phyloP scores from a whole-genome alignment of 225 moss, liverwort and hornwort species.

The Thuidium tamariscinum region DNA sequence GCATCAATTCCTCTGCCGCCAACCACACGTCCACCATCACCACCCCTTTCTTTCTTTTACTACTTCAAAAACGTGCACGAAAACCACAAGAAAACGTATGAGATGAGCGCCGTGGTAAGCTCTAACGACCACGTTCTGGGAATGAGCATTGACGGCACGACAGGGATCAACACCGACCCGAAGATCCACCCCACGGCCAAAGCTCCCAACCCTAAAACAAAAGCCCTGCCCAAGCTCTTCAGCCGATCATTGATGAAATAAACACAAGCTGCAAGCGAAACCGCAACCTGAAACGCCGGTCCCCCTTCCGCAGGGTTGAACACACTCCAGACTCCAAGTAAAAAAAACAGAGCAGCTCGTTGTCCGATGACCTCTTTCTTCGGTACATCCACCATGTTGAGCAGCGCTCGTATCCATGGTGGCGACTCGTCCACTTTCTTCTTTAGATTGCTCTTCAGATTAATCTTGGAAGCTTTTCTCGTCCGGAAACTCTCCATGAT shows the following conservation, averaged over 20 bases:
- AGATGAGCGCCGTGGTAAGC: slow-evolving; percentile 72
- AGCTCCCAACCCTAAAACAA: slow-evolving; percentile 41
- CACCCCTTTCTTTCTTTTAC: neutral
- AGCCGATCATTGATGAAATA: slow-evolving; percentile 76
- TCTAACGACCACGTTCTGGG: slow-evolving; percentile 71
- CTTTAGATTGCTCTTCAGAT: slow-evolving; percentile 69
- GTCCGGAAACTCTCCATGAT: slow-evolving; percentile 90
- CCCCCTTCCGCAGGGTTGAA: slow-evolving; percentile 87
- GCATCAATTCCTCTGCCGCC: neutral
- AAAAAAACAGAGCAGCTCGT: slow-evolving; percentile 60
- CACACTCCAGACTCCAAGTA: slow-evolving; percentile 84
- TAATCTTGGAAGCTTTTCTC: slow-evolving; percentile 71
- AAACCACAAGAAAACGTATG: slow-evolving; percentile 72
- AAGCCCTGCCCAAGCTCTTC: slow-evolving; percentile 61
- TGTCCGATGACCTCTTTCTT: slow-evolving; percentile 49
- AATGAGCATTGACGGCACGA: slow-evolving; percentile 58
- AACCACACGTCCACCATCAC: neutral
- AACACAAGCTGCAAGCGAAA: slow-evolving; percentile 80
- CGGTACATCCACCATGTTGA: slow-evolving; percentile 66
- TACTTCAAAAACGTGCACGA: slow-evolving; percentile 90
- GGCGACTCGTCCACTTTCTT: slow-evolving; percentile 85
- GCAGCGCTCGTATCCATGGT: slow-evolving; percentile 54
- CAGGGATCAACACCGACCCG: slow-evolving; percentile 69
- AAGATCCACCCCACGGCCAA: slow-evolving; percentile 69
- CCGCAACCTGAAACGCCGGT: slow-evolving; percentile 95